Evolutionary conservation across 2,329 filamentous ascomycete species (phyloP).

Genomic region (Sphaerulina musiva): DNA sequence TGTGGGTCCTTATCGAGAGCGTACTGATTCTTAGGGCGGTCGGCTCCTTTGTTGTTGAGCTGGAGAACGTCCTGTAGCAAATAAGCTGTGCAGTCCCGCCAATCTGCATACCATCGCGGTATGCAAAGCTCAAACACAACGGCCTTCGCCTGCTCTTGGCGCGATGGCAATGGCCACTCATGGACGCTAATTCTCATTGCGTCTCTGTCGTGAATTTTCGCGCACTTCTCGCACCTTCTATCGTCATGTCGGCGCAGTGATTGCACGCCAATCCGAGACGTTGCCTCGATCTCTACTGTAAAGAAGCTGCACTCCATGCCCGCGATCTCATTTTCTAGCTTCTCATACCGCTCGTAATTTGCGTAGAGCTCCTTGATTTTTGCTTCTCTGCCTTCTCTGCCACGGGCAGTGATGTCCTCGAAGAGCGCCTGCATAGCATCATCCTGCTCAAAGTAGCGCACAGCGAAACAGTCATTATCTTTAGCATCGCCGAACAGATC

Average conservation of each 20-base stretch:
- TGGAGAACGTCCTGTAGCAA: conserved; percentile 17
- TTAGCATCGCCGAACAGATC: neutral
- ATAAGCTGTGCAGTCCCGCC: conserved; percentile 40
- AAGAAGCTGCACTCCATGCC: too few relatives aligned
- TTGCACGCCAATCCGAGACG: too few relatives aligned
- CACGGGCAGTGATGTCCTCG: neutral
- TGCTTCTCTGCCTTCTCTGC: neutral
- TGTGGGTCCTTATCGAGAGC: conserved; percentile 4
- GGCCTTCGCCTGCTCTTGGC: conserved; percentile 34
- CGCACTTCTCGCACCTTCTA: conserved; percentile 41
- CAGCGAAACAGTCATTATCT: conserved; percentile 34
- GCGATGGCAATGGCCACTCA: conserved; percentile 46
- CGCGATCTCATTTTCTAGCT: too few relatives aligned
- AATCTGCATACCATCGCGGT: conserved; percentile 43
- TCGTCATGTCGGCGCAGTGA: neutral
- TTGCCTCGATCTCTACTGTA: too few relatives aligned
- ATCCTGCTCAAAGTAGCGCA: conserved; percentile 39
- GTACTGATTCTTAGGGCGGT: neutral
- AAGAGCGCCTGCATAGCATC: neutral
- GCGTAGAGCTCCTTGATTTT: neutral
- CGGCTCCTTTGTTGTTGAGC: neutral
- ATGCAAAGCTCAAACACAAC: conserved; percentile 49
- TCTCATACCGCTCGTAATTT: too few relatives aligned
- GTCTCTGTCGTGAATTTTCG: conserved; percentile 32
- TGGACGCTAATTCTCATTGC: conserved; percentile 43